These are phyloP conservation scores for Brassica hybrid DNA, from an alignment of 441 rosid genomes.

Conservation along the genomic window DNA sequence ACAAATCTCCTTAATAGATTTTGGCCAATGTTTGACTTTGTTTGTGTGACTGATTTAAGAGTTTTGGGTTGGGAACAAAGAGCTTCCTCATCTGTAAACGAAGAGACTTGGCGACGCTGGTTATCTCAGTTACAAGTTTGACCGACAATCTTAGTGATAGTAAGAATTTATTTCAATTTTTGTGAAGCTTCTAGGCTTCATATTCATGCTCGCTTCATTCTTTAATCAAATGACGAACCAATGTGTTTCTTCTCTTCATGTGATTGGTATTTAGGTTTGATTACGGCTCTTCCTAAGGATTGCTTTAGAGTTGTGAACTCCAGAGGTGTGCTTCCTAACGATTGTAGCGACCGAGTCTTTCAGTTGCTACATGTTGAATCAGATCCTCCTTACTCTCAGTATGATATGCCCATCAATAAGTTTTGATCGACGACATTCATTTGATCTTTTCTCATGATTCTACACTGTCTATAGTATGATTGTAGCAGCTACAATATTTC, in stretches of 20 bases:
- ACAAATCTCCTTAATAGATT: no score
- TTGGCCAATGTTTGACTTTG: no score
- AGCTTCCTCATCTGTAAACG: neutral
- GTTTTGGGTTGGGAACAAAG: neutral
- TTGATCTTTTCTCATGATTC: neutral
- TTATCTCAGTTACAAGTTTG: neutral
- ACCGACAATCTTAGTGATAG: no score
- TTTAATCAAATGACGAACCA: no score
- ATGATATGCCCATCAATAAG: constrained; percentile 2
- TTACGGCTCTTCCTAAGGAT: neutral
- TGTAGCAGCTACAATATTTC: neutral
- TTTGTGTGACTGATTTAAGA: neutral
- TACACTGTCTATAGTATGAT: neutral
- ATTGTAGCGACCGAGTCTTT: neutral
- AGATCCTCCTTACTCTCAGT: neutral
- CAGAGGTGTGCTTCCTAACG: neutral
- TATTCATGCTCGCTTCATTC: no score
- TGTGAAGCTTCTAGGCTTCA: no score
- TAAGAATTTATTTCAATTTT: no score
- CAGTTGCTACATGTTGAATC: neutral
- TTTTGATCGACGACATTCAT: neutral
- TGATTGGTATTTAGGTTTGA: no score
- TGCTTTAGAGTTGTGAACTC: no score
- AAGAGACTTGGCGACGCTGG: neutral
- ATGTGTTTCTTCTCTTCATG: no score